Evolutionary conservation across 2,329 filamentous ascomycete genomes (phyloP), one percentile per base, ranked within the genome.

Genomic region (Aphanocladium album): DNA sequence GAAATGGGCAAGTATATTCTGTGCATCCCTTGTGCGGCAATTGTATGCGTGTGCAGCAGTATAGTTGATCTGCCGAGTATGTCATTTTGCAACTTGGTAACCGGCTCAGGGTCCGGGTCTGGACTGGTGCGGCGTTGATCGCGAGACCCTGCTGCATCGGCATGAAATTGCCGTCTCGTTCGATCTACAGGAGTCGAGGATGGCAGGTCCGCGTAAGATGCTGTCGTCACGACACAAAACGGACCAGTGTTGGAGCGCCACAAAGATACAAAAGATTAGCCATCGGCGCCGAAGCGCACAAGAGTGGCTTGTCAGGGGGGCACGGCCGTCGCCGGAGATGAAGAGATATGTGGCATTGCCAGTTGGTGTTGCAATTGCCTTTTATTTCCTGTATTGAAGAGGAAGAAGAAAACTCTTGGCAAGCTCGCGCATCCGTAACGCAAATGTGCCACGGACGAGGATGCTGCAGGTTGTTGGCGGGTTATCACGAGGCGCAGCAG

Each of bases 221-320:
- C 46, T 58, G 56, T 58, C 56, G 56, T 58, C 45, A 58, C 56
- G 47, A 25, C n/a, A 23, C 14, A 9, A 33, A 45, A 55, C 16
- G 52, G 53, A 43, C 27, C 46, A 21, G 19, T 33, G 52, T 9
- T 25, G 19, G n/a, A 37, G 43, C 56, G 56, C 56, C 56, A 58
- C 56, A 58, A 41, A 51, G 33, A 23, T 8, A 35, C 12, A 5
- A 27, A 30, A 25, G 17, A 46, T 46, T 12, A 46, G 23, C 14
- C 46, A 23, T 58, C 56, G 56, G 56, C 46, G 46, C 56, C 56
- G 56, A 58, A 46, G 12, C 56, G 56, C 19, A 41, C 37, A 43
- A 33, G 16, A 7, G 5, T 30, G 46, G 43, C 37, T 23, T 25
- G 50, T 41, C 50, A 47, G 53, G 53, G 53, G 41, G 27, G 19